Evolutionary conservation across 179 eudicot species (phyloP).

Genomic region (Nepenthes alata): DNA sequence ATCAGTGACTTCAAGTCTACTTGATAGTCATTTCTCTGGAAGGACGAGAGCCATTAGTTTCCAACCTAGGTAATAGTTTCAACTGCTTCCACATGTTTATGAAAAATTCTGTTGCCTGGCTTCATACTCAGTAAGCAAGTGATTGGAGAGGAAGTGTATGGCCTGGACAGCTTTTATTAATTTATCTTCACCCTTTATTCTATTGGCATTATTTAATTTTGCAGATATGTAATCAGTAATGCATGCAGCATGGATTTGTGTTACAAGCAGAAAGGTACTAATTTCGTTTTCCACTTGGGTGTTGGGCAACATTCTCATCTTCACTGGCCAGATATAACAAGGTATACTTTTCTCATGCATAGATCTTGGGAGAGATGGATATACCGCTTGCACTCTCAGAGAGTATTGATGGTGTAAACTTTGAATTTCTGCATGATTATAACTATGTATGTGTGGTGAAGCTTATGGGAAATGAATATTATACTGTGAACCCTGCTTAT

Average conservation of each 20-base stretch:
- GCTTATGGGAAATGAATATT: too few species aligned
- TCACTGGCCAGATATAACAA: constrained; percentile 69
- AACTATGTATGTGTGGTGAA: too few species aligned
- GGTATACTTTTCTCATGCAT: constrained; percentile 28
- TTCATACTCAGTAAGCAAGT: not conserved
- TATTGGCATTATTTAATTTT: constrained; percentile 7
- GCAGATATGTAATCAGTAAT: constrained; percentile 85
- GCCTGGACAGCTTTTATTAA: not conserved
- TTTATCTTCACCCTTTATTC: not conserved
- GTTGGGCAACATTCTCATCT: constrained; percentile 74
- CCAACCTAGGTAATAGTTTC: constrained; percentile 62
- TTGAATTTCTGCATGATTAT: too few species aligned
- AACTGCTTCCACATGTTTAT: not conserved
- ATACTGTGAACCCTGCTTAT: too few species aligned
- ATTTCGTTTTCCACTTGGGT: constrained; percentile 38
- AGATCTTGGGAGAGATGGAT: not conserved
- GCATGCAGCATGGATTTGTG: constrained; percentile 72
- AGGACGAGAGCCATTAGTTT: constrained; percentile 82
- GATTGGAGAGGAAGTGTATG: not conserved
- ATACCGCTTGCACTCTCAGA: too few species aligned
- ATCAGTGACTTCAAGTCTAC: constrained; percentile 74
- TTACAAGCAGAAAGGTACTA: constrained; percentile 84
- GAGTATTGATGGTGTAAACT: too few species aligned
- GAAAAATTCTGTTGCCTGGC: not conserved
- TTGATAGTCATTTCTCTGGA: constrained; percentile 68